A percentile compares a stretch with the other conserved stretches of the same genome.
phyloP scores from a whole-genome alignment of 805 yeast species.

The Wickerhamomyces subpelliculosus region DNA sequence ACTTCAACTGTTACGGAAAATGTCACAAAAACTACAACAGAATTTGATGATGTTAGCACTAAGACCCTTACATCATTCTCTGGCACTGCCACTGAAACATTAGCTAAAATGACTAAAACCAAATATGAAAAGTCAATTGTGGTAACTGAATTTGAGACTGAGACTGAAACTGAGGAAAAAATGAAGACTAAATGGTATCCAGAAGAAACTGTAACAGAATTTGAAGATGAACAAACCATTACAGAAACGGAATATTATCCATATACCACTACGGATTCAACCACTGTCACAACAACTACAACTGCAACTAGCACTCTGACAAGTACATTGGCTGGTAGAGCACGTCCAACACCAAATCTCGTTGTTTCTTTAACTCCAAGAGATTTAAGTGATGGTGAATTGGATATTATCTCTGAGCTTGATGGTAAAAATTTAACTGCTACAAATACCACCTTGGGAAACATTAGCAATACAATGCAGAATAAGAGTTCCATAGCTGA shows the following conservation, averaged over 20 bases:
- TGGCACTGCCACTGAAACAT: conserved; percentile 13
- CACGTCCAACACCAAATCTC: conserved; percentile 12
- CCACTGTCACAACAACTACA: conserved; percentile 6
- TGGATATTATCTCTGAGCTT: too few species aligned
- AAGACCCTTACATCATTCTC: conserved; percentile 5
- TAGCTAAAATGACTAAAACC: conserved; percentile 10
- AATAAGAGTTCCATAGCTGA: too few species aligned
- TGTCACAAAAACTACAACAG: conserved; percentile 17
- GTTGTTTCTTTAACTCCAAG: too few species aligned
- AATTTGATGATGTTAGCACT: background rate
- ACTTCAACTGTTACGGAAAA: conserved; percentile 19
- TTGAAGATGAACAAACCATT: conserved; percentile 15
- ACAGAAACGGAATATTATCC: conserved; percentile 19
- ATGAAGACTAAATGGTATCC: conserved; percentile 17
- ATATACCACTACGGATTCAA: conserved; percentile 11
- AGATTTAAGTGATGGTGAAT: too few species aligned
- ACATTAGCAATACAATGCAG: too few species aligned
- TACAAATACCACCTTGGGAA: too few species aligned
- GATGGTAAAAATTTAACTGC: too few species aligned
- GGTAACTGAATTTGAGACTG: conserved; percentile 13
- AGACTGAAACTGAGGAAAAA: conserved; percentile 8
- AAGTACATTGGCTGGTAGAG: conserved; percentile 3
- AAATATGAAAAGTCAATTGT: conserved; percentile 11
- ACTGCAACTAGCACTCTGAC: conserved; percentile 5
- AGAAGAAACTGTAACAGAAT: conserved; percentile 17